Evolutionary conservation across 1,139 yeast species (phyloP), one percentile per base, ranked within the genome.

Genomic region (Blastobotrys elegans): DNA sequence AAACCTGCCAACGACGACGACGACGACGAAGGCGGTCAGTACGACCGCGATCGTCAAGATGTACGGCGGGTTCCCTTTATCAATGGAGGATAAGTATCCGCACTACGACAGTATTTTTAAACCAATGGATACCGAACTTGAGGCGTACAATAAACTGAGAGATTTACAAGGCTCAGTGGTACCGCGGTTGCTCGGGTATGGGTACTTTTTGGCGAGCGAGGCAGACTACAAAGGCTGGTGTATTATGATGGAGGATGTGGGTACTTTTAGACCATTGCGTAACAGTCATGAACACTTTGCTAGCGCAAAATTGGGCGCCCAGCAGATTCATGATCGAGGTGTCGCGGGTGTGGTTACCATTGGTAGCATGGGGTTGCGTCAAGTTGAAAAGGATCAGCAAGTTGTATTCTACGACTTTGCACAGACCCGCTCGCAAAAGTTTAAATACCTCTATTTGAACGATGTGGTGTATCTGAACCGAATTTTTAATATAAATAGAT

Each of bases 141-240:
- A 39, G 13, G 42, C 42, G n/a, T 39, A 39, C 27, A 17, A 26
- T 10, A 39, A 26, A 17, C 24, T 39, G 22, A 4, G 16, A 13
- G 27, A 39, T 39, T 20, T 39, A 13, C 42, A 39, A 27, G 42
- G 42, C 14, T 2, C 33, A 7, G n/a, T n/a, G 8, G 22, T 39
- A 26, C 42, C 42, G 11, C 20, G 22, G 4, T 20, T 39, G 33
- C 18, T 27, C 13, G 42, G 42, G 2, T 18, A 39, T 20, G 42
- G 42, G 33, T 17, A 18, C 33, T 17, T 39, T 16, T 13, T 27
- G 14, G 42, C 42, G 13, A 39, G 17, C 8, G 42, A 39, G 16
- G 42, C 42, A 6, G 42, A 39, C 21, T 39, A 39, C 33, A 39
- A 39, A 39, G 42, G 42, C 4, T 39, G 42, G 42, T 39, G 42